Base-by-base conservation (phyloP, 352 stramenopile genomes). In the Sclerospora graminicola region DNA sequence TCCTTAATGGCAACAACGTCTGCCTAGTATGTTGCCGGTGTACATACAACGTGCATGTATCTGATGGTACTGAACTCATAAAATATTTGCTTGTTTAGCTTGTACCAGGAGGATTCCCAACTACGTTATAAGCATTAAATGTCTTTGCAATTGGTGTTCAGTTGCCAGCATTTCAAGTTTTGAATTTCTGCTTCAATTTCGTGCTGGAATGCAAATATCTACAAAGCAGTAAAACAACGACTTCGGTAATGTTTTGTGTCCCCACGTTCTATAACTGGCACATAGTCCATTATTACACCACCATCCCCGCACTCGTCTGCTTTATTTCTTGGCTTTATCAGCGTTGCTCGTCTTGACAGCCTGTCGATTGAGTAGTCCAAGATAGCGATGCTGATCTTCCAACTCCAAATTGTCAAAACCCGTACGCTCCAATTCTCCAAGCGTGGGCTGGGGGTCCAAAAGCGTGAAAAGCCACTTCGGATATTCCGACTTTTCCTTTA, bases 1-100 rank as follows among this genome's bases (percentile, higher is more conserved):
- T 99, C 29, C 83, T 99, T 47, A 99, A 99, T 66, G 96, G 96
- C 38, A 98, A 97, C 78, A 97, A 98, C 63, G 89, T 98, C 41
- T 96, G 89, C 30, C 68, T 98, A 62, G 80, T 95, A 49, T 9
- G 32, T 35, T 32, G 8, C 24, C 23, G 9, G 6, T 33, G 14
- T 21, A 8, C n/a, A 15, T 8, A 15, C 35, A n/a, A 20, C 13
- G 11, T 20, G 42, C 9, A 5, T 38, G 11, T 20, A 1, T 38
- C n/a, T 39, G 9, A 16, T 21, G 16, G 14, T 48, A 5, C 28
- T 26, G 21, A 26, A 26, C 4, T 26, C 21, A 26, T 26, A 7
- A 26, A 26, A 26, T 26, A 3, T 26, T n/a, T 49, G 9, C 11
- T 15, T 51, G 14, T 26, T 47, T 44, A 91, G 80, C 72, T 91